Base-by-base conservation (phyloP, 2,329 filamentous ascomycete genomes). In the Ambrosiella beaveri region DNA sequence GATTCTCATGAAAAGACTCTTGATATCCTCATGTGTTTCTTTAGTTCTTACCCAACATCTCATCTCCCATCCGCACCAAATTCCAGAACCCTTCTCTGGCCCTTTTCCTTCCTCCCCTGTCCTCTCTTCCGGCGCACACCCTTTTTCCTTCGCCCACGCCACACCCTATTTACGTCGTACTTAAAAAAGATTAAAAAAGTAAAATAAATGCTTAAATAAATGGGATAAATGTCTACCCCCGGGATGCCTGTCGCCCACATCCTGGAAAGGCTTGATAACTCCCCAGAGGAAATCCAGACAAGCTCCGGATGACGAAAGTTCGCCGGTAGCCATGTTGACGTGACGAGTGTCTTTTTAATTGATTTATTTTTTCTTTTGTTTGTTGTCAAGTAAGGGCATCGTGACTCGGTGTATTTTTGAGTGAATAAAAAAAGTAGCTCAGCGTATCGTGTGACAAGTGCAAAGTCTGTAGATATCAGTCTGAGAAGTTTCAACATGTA, bases 221-320 rank as follows among this genome's bases (percentile, higher is more conserved):
- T 27, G 27, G 27, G 27, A 27, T 27, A 27, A 27, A 27, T 27
- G 27, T 27, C 27, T 4, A 27, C 27, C 27, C 27, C 27, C 27
- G 3, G 27, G 27, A 27, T 27, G 27, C 27, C 27, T 27, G 27
- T 27, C 3, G 27, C 27, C 27, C 27, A 27, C 13, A 15, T 8
- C 44, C 44, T 47, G n/a, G 9, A 47, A 13, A 47, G 11, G 1
- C 44, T 15, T 17, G 13, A 47, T 8, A 8, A n/a, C n/a, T 13
- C 13, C 19, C 44, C 44, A 47, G 44, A 47, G 11, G 19, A 8
- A 47, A 47, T 47, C 44, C 44, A 47, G 44, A 47, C 44, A 54
- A 54, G 52, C 37, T 54, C 52, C 52, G 52, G 52, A 54, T 54
- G 38, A 54, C 52, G 52, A 54, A 54, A 54, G 37, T 39, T 54